Conservation (phyloP, 139 green algal genomes). For the Chlorella sp. region DNA sequence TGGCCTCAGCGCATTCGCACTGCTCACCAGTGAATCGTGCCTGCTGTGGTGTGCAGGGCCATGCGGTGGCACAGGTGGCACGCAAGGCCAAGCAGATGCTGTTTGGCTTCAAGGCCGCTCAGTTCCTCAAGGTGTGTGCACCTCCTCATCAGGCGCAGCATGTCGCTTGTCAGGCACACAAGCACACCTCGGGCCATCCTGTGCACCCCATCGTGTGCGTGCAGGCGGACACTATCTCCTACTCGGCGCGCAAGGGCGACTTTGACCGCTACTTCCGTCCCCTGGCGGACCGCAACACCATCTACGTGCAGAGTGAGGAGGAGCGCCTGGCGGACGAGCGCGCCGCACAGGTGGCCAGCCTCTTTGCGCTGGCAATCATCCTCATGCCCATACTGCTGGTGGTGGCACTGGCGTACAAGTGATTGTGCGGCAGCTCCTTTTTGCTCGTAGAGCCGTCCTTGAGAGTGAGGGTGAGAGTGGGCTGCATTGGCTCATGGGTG, state of each 20-base stretch:
- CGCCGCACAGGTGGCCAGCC: neutral
- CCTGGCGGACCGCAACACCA: neutral
- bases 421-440: no score
- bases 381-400: conserved; percentile 4
- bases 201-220: neutral
- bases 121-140: conserved; percentile 42
- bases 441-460: no score
- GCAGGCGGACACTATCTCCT: conserved; percentile 27
- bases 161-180: neutral
- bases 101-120: conserved; percentile 66
- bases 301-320: conserved; percentile 28
- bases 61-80: conserved; percentile 41
- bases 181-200: neutral
- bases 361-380: conserved; percentile 9
- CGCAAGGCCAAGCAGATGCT: conserved; percentile 69
- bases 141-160: neutral
- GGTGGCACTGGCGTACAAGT: no score
- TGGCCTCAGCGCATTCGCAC: no score
- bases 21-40: no score
- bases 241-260: conserved; percentile 21
- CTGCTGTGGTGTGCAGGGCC: conserved; percentile 36
- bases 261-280: conserved; percentile 49
- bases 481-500: no score
- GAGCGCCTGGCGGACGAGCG: conserved; percentile 22
- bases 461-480: no score